Conservation (phyloP, 768 basidiomycete genomes). For the Kwoniella bestiolae region DNA sequence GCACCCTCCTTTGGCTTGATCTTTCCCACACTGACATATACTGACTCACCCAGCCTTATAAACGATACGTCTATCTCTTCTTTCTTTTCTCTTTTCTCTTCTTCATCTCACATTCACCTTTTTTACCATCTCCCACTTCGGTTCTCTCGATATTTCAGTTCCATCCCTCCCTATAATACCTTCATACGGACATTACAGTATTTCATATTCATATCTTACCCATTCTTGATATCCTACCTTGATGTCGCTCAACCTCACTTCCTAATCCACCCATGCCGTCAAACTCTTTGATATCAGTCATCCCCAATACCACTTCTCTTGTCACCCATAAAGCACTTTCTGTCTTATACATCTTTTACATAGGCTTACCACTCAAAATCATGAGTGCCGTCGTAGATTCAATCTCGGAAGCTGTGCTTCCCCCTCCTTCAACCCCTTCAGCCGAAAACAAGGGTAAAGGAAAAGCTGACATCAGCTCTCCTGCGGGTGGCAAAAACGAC, state of each 20-base stretch:
- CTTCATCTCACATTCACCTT: background rate
- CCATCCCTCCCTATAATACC: background rate
- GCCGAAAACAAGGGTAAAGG: background rate
- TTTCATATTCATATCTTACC: background rate
- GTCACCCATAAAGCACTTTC: constrained; percentile 10
- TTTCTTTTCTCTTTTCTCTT: constrained; percentile 1
- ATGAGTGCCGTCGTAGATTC: constrained; percentile 20
- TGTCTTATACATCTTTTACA: constrained; percentile 17
- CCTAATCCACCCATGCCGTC: constrained; percentile 8
- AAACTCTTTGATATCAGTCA: background rate
- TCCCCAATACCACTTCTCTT: constrained; percentile 9
- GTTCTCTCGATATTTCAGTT: no score
- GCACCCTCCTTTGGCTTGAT: background rate
- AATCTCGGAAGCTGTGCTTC: constrained; percentile 8
- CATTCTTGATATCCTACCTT: background rate
- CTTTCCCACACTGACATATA: background rate
- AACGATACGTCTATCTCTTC: background rate
- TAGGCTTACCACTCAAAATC: constrained; percentile 15
- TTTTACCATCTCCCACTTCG: background rate
- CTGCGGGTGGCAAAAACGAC: background rate
- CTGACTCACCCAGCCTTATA: background rate
- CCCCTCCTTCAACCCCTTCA: background rate
- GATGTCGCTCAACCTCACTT: background rate
- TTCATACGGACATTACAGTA: background rate
- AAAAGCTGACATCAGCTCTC: background rate